A percentile compares a stretch with the other conserved stretches of the same genome.
Evolutionary conservation across 305 asterid genomes (phyloP).

Genomic region (Petunia hybrid): DNA sequence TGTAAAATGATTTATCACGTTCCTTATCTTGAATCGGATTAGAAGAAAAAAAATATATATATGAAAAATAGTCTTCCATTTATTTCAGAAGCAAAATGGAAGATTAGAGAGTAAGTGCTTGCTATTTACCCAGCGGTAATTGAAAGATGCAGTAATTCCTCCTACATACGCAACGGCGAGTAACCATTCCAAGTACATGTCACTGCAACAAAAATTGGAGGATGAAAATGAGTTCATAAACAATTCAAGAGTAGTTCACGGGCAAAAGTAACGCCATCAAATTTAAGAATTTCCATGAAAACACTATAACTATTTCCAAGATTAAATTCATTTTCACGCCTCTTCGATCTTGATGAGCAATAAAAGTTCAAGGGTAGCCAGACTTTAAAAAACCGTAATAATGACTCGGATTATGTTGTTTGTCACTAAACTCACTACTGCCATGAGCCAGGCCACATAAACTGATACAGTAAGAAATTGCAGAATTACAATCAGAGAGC

Average conservation of each 20-base stretch:
- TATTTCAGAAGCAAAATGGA: neutral
- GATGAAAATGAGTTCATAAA: neutral
- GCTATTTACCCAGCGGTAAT: constrained; percentile 83
- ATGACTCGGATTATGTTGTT: too few relatives aligned
- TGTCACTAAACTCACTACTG: too few relatives aligned
- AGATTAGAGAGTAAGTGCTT: neutral
- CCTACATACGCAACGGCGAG: constrained; percentile 88
- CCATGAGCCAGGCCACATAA: too few relatives aligned
- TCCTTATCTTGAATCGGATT: neutral
- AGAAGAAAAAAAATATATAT: neutral
- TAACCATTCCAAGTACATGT: constrained; percentile 85
- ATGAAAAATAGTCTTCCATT: neutral
- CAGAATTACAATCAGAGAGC: too few relatives aligned
- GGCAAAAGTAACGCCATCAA: neutral
- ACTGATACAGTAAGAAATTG: too few relatives aligned
- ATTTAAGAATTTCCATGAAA: neutral
- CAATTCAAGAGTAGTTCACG: neutral
- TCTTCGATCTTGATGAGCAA: neutral
- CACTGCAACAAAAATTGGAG: constrained; percentile 55
- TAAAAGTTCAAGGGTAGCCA: neutral
- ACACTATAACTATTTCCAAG: neutral
- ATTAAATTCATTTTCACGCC: neutral
- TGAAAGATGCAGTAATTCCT: constrained; percentile 90
- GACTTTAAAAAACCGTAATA: too few relatives aligned
- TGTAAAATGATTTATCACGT: neutral